Evolutionary conservation across 2,329 filamentous ascomycete genomes (phyloP), one percentile per base, ranked within the genome.

Genomic region (Fusarium algeriense): DNA sequence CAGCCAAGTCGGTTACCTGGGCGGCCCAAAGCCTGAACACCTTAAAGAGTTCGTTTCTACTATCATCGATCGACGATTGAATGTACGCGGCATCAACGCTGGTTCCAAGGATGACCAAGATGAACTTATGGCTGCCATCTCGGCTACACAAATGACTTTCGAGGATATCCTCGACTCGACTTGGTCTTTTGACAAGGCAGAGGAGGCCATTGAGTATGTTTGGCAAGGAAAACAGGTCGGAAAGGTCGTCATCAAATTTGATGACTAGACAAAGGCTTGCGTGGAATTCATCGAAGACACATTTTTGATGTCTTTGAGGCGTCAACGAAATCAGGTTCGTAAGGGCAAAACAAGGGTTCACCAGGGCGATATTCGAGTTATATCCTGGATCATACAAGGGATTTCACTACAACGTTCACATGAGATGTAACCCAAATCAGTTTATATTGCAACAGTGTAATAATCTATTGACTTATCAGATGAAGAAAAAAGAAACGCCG

Each of bases 221-320:
- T 84, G 80, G 79, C 75, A 82, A 68, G 83, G 82, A 0, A 80
- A 77, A n/a, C 81, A 84, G 62, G 75, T 85, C 56, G 83, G 82
- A 17, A 84, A 85, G 73, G 67, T 84, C 49, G 79, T 83, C 14
- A 71, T 79, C 15, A 57, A 59, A 35, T 35, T 69, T 17, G 41
- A 49, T 40, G 35, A 44, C 17, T 67, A 48, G 30, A 34, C 23
- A 28, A 23, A 28, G n/a, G 12, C 6, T 26, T 15, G 4, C 14
- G 12, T 26, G 48, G 11, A 52, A 15, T 26, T 52, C 6, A 15
- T 26, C 26, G 7, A 12, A 38, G 12, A 38, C 20, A 52, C 26
- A 38, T 8, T 11, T 7, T n/a, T 15, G n/a, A 32, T 14, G n/a
- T 10, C 19, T 10, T 15, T 5, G 20, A 7, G 23, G 20, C 37